Evolutionary conservation across 768 basidiomycete species (phyloP), one percentile per base, ranked within the genome.

Genomic region (Symmetrospora coprosmae): DNA sequence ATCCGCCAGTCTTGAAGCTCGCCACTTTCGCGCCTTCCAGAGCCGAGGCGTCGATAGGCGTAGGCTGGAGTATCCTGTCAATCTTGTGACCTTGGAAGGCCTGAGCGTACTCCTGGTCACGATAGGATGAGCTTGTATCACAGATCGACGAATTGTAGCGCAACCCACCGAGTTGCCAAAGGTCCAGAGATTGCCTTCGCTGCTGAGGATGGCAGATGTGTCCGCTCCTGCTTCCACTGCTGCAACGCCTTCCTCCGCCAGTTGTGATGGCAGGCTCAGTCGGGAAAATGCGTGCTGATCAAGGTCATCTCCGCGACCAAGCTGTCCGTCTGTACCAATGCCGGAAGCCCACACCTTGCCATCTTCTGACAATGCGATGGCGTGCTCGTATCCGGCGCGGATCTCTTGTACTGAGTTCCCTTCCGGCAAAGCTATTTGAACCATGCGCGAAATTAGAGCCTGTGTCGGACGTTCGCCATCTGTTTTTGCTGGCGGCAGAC

Each of bases 81-180:
- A 58, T 43, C 55, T 58, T 58, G 31, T 58, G 41, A 3, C 55
- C 55, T 27, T 58, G 55, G 31, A 58, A 58, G 23, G 51, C 41
- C 37, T 58, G 55, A 40, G 40, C 55, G 30, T 58, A 58, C 33
- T 58, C 55, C 55, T 58, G 41, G 13, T 7, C 30, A 14, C 43
- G 19, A 9, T 46, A 23, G 14, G 6, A 27, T 58, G 8, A 31
- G 55, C n/a, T n/a, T n/a, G n/a, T 38, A 45, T 13, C 8, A 40
- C 19, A 16, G 14, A 4, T 40, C 21, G 13, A 34, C 9, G 16
- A 21, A 8, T 25, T 11, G 2, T 2, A 41, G 23, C 55, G 30
- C 14, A 13, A 23, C 55, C 37, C 33, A 58, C 55, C 11, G 55
- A 58, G 33, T 58, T 58, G 16, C 55, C 55, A 21, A 58, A 58